Base-by-base conservation (phyloP, 2,329 filamentous ascomycete species). In the Didymella lethalis region DNA sequence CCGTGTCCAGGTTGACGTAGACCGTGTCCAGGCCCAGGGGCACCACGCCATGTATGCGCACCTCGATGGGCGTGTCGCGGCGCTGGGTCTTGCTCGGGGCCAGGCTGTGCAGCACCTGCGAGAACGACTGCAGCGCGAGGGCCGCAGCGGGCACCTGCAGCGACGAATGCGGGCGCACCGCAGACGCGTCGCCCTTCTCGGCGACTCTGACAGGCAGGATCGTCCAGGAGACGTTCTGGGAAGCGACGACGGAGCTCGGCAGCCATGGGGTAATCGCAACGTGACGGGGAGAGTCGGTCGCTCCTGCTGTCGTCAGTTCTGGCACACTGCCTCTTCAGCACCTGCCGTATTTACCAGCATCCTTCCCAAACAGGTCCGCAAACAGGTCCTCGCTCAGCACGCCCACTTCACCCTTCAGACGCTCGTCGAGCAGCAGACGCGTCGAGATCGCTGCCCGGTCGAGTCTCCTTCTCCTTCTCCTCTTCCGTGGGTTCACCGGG, bases 321-420 rank as follows among this genome's bases (percentile, higher is more conserved):
- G 11, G 18, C 7, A 18, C 5, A 25, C 3, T 16, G 11, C 20
- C 38, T 25, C 10, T 4, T 7, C 4, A 16, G n/a, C 26, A 25
- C 7, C 7, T 18, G 12, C 12, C 23, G 20, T 48, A 51, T 63
- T 34, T 68, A 75, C 72, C 72, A 28, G 55, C 38, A 25, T 41
- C 48, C 29, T 58, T 68, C 32, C 65, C 59, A 79, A 96, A 93
- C 50, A 98, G 84, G 72, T 96, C 90, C 46, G 85, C 82, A 70
- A 93, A 92, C 50, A 99, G 83, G 76, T 97, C 92, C 70, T 92
- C 89, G 12, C 94, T 97, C 52, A 98, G 79, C 64, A 95, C 86
- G 63, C 93, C 95, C 62, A 93, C 85, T 73, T 97, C 92, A 52
- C 91, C 92, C 78, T 90, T 91, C 69, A 96, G 84, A 75, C 90